Evolutionary conservation across 2,329 filamentous ascomycete genomes (phyloP), one percentile per base, ranked within the genome.

Genomic region (Verticillium tricorpus): DNA sequence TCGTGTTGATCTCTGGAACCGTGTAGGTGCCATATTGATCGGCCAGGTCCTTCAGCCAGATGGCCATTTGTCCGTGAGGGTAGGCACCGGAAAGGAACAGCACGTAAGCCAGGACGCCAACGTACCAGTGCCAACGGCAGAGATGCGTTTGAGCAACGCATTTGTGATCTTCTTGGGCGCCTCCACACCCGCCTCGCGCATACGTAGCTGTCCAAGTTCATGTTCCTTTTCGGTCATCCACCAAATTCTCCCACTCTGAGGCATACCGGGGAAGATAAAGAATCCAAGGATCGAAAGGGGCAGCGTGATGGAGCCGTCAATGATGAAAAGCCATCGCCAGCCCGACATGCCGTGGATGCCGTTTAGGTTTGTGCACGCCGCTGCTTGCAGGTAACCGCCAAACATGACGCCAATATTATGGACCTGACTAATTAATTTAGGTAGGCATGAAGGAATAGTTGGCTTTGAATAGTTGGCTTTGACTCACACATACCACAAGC

Each of bases 291-390:
- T 61, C 0, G 80, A 78, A 11, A 85, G 76, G 0, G 82, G 82
- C 2, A 85, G 72, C 0, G 80, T 82, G 67, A 85, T 84, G 34
- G 83, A 75, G 1, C 82, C 83, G 59, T 85, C 82, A 31, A 85
- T 83, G 12, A 85, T 79, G 58, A 85, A 85, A 0, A 84, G 71
- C 81, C 76, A 82, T 56, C 76, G 70, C 81, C 80, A 84, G 0
- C 82, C 82, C 0, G 78, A 70, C 69, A 81, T 76, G 0, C 81
- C 82, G 4, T 70, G 71, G 0, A 79, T 73, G 0, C 80, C 81
- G 19, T 81, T 79, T 0, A 83, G 72, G 31, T 80, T 80, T 14
- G 73, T 80, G 66, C 84, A 83, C 0, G 80, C 80, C 0, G 69
- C 73, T 1, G 74, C 71, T 67, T 75, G 74, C 0, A 76, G 66